Conservation (phyloP, 306 rosid species). For the Nissolia schottii region DNA sequence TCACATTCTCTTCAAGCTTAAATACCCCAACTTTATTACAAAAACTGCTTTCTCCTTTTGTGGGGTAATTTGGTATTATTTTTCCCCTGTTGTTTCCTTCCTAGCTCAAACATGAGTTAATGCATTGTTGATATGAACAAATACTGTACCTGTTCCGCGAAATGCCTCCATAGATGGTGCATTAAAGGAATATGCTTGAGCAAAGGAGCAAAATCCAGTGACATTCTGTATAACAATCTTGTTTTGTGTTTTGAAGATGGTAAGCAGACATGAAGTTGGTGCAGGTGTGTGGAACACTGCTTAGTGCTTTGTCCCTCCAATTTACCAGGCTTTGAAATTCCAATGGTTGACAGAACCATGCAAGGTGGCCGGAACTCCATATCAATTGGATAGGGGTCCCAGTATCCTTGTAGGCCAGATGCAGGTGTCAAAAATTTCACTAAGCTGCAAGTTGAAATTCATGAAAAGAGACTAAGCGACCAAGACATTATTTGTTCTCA, state of each 20-base stretch:
- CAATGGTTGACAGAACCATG: slow-evolving; percentile 90
- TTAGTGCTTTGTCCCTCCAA: slow-evolving; percentile 72
- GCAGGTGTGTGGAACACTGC: slow-evolving; percentile 78
- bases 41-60: too few relatives aligned
- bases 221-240: slow-evolving; percentile 87
- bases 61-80: too few relatives aligned
- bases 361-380: slow-evolving; percentile 98
- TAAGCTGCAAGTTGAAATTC: slow-evolving; percentile 57
- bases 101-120: background rate
- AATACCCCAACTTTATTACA: too few relatives aligned
- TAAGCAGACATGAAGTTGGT: slow-evolving; percentile 92
- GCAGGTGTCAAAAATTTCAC: slow-evolving; percentile 89
- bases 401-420: slow-evolving; percentile 86
- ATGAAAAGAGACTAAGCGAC: slow-evolving; percentile 16
- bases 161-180: slow-evolving; percentile 78
- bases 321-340: slow-evolving; percentile 93
- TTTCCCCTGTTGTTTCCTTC: too few relatives aligned
- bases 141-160: slow-evolving; percentile 69
- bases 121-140: background rate
- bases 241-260: slow-evolving; percentile 81
- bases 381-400: slow-evolving; percentile 98
- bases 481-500: background rate
- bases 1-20: background rate
- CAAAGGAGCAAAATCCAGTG: slow-evolving; percentile 81
- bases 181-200: slow-evolving; percentile 81